Percentiles rank a stretch among this genome's conserved stretches.
Evolutionary conservation across 306 rosid genomes (phyloP).

Genomic region (Vicia sativa): DNA sequence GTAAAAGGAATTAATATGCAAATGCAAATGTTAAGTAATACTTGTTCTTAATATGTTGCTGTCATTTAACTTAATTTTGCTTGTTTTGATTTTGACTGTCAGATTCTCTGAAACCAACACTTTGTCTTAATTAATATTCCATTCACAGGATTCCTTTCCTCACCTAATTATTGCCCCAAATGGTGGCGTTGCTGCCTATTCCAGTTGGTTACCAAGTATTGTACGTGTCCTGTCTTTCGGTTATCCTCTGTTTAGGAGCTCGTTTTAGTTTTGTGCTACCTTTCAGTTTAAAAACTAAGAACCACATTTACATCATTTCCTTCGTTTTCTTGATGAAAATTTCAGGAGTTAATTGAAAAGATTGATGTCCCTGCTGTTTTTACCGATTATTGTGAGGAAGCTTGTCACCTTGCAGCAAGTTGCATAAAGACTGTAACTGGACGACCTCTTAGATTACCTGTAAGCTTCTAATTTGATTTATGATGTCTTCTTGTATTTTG

Average conservation of each 20-base stretch:
- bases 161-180: conserved; percentile 81
- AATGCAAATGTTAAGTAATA: conserved; percentile 2
- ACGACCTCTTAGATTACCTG: conserved; percentile 60
- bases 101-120: conserved; percentile 12
- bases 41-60: conserved; percentile 11
- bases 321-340: conserved; percentile 31
- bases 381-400: conserved; percentile 94
- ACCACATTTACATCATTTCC: background rate
- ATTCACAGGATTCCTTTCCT: conserved; percentile 64
- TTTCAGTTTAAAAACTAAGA: background rate
- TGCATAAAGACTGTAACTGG: conserved; percentile 63
- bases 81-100: conserved; percentile 19
- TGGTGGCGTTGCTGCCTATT: conserved; percentile 86
- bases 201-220: conserved; percentile 87
- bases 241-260: conserved; percentile 11
- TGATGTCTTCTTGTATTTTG: background rate
- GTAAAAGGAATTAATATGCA: background rate
- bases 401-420: conserved; percentile 84
- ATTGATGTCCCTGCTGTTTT: conserved; percentile 65
- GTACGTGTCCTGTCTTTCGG: conserved; percentile 49
- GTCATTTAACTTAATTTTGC: conserved; percentile 22
- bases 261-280: background rate
- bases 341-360: conserved; percentile 68
- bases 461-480: conserved; percentile 36
- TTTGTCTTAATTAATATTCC: conserved; percentile 22